Evolutionary conservation across 2,329 filamentous ascomycete genomes (phyloP).

Genomic region (Aspergillus niger): DNA sequence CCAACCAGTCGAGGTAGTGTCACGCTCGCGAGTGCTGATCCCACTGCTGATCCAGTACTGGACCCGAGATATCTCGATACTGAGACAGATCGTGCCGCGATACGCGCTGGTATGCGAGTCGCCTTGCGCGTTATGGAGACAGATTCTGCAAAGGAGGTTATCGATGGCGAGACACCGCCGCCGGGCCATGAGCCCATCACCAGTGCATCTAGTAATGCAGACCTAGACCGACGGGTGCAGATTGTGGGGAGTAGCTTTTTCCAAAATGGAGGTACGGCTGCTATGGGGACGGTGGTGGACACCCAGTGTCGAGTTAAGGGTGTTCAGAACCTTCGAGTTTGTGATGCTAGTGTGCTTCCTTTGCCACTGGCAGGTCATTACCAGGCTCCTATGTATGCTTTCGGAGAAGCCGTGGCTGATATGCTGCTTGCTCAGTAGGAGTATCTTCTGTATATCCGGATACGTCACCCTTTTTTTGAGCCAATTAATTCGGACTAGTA

Average conservation of each 20-base stretch:
- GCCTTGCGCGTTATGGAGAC: constrained; percentile 10
- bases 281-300: constrained; percentile 22
- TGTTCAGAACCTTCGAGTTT: constrained; percentile 14
- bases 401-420: not conserved
- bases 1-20: constrained; percentile 29
- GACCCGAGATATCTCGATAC: constrained; percentile 28
- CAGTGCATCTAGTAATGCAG: constrained; percentile 4
- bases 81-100: constrained; percentile 25
- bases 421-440: not conserved
- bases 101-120: constrained; percentile 16
- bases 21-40: constrained; percentile 22
- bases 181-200: constrained; percentile 1
- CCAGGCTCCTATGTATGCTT: not conserved
- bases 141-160: constrained; percentile 15
- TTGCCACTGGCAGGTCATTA: not conserved
- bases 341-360: constrained; percentile 19
- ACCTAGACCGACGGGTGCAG: constrained; percentile 12
- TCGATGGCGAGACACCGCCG: constrained; percentile 18
- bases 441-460: too few species aligned
- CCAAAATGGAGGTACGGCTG: constrained; percentile 14
- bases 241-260: constrained; percentile 12
- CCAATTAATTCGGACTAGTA: too few species aligned
- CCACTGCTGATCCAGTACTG: constrained; percentile 21
- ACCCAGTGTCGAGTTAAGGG: constrained; percentile 18
- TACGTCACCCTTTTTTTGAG: too few species aligned